A percentile compares a stretch with the other conserved stretches of the same genome.
Evolutionary conservation across 345 rosid species (phyloP).

Genomic region (Mallotus nudiflorus): DNA sequence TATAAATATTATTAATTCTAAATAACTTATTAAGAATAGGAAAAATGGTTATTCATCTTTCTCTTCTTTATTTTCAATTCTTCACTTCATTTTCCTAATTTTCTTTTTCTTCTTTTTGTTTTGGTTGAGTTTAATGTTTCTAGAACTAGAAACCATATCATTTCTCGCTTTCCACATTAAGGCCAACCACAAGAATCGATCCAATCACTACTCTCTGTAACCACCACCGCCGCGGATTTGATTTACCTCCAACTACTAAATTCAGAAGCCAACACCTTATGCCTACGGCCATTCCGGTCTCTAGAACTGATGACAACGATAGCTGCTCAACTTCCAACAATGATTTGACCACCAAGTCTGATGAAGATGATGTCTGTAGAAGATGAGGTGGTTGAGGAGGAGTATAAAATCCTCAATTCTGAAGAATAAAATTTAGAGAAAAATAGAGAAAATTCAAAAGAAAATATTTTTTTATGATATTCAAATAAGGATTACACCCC

Average conservation of each 20-base stretch:
- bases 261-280: constrained; percentile 65
- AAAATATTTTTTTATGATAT: no score
- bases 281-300: constrained; percentile 45
- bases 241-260: constrained; percentile 55
- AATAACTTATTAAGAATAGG: no score
- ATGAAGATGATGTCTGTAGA: constrained; percentile 19
- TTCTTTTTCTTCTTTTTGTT: neutral
- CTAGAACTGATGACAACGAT: constrained; percentile 39
- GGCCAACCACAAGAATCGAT: constrained; percentile 42
- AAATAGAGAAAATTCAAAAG: no score
- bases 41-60: neutral
- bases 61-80: neutral
- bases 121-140: neutral
- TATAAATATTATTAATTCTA: no score
- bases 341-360: constrained; percentile 17
- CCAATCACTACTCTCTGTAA: constrained; percentile 36
- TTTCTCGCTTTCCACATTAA: constrained; percentile 35
- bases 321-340: constrained; percentile 23
- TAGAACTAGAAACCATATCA: constrained; percentile 39
- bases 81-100: neutral
- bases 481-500: no score
- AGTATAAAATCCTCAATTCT: constrained; percentile 14
- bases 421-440: no score
- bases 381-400: no score
- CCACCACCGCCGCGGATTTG: constrained; percentile 38